Conservation (phyloP, 371 early-diverging fungal species). For the Blakeslea trispora region DNA sequence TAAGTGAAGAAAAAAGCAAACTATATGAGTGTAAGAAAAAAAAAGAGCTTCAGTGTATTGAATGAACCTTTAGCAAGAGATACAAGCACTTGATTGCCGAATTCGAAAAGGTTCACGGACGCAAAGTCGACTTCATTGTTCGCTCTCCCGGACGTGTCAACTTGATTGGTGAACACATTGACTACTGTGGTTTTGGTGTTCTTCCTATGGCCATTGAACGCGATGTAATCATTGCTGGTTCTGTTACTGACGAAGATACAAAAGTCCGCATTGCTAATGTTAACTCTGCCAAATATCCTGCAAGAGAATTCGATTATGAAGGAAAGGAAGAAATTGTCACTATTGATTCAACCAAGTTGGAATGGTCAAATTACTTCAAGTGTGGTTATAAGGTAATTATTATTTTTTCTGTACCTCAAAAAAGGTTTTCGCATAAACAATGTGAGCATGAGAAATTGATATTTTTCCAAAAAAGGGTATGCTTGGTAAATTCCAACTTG, state of each 20-base stretch:
- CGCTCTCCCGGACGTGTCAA: constrained; percentile 94
- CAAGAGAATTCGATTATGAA: constrained; percentile 62
- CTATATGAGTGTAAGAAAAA: not conserved
- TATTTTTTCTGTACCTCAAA: too few relatives aligned
- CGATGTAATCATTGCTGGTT: constrained; percentile 81
- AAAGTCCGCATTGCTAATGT: constrained; percentile 67
- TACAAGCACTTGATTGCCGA: constrained; percentile 54
- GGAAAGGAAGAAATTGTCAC: constrained; percentile 57
- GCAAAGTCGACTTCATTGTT: constrained; percentile 77
- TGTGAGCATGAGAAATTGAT: not conserved
- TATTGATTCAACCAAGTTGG: constrained; percentile 66
- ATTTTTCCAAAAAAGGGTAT: constrained; percentile 58
- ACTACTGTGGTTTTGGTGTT: constrained; percentile 93
- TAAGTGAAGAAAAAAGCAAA: too few relatives aligned
- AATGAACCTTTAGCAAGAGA: constrained; percentile 41
- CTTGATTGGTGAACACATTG: constrained; percentile 96
- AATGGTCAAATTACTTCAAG: constrained; percentile 90
- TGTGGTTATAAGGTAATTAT: constrained; percentile 83
- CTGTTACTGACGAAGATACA: constrained; percentile 48
- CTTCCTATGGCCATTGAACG: constrained; percentile 95
- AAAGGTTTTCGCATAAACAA: too few relatives aligned
- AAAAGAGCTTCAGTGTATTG: too few relatives aligned
- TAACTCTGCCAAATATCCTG: constrained; percentile 59
- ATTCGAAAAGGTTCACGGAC: constrained; percentile 67
- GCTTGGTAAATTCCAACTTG: constrained; percentile 57